Evolutionary conservation across 176 grass and related monocot genomes (phyloP).

Genomic region (Rhynchospora pubera): DNA sequence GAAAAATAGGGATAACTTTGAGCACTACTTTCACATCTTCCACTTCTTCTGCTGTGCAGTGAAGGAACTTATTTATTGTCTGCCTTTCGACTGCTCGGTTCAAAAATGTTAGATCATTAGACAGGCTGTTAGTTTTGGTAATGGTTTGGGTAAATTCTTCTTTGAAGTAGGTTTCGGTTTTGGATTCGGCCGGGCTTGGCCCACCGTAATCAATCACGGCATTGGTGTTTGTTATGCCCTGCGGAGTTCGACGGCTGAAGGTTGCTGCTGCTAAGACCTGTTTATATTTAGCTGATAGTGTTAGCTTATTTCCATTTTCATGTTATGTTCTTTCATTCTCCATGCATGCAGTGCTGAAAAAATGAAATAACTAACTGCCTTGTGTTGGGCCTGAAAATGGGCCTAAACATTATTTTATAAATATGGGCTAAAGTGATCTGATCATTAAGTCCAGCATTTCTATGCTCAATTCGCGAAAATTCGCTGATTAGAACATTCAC

Average conservation of each 20-base stretch:
- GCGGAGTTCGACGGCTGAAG: constrained; percentile 11
- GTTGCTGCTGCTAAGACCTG: constrained; percentile 32
- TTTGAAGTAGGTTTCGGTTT: not conserved
- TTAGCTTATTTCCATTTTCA: not conserved
- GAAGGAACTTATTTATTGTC: constrained; percentile 9
- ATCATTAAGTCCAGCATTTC: not conserved
- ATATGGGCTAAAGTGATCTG: not conserved
- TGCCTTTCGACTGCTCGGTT: constrained; percentile 47
- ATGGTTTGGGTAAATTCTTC: not conserved
- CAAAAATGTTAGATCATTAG: constrained; percentile 39
- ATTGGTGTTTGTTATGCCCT: constrained; percentile 31
- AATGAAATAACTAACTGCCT: not conserved
- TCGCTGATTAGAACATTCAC: not conserved
- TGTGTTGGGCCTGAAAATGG: not conserved
- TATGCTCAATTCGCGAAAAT: not conserved
- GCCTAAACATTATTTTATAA: not conserved
- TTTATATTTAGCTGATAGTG: not conserved
- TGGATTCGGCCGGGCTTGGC: constrained; percentile 33
- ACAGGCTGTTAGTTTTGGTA: not conserved
- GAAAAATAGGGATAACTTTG: constrained; percentile 76
- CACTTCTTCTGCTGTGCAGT: constrained; percentile 60
- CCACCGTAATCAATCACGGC: constrained; percentile 59
- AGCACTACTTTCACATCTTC: constrained; percentile 93
- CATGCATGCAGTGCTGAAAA: not conserved
- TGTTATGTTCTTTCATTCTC: not conserved